Base-by-base conservation (phyloP, 2,329 filamentous ascomycete species). In the Stachybotrys elegans region DNA sequence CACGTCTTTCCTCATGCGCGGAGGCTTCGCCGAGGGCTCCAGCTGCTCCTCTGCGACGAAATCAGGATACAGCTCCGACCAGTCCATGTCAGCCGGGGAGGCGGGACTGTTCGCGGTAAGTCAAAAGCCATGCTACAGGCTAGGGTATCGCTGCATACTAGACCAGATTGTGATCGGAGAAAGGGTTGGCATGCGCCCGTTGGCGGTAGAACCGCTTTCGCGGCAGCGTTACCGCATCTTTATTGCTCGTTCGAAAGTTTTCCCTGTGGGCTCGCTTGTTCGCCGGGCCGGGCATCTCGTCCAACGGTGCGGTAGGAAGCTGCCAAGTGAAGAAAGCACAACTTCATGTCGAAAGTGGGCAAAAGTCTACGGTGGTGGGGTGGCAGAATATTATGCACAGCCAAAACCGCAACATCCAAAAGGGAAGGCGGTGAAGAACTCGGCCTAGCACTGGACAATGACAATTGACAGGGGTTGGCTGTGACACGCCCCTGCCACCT, bases 191-290 rank as follows among this genome's bases (percentile, higher is more conserved):
- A 70, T 98, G 93, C 29, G 93, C 93, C 65, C 93, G 81, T 68
- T 98, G 93, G 44, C 93, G 82, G 66, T 95, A 98, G 70, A 93
- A 95, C 71, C 87, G 92, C 75, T 98, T 98, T 68, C 88, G 85
- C 9, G 93, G 93, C 57, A 96, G 69, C 56, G 81, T 76, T 7
- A 80, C 68, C 31, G 69, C 67, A 19, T 67, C 72, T 58, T 77
- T 72, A 49, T 77, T 69, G 43, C 72, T 67, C 44, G 73, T 73
- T 54, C 78, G 81, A 59, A 86, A 87, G 47, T 77, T 76, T 46
- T 81, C 76, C 51, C 86, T 81, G 69, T 83, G 83, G 55, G 80
- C 75, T 47, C 73, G 74, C 61, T 85, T 87, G 47, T 72, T 76
- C 35, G 60, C 48, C 41, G 57, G 44, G 8, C 54, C 57, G n/a